These are phyloP conservation scores for Zalerion maritima DNA, from an alignment of 495 filamentous ascomycete species.

Conservation along the genomic window DNA sequence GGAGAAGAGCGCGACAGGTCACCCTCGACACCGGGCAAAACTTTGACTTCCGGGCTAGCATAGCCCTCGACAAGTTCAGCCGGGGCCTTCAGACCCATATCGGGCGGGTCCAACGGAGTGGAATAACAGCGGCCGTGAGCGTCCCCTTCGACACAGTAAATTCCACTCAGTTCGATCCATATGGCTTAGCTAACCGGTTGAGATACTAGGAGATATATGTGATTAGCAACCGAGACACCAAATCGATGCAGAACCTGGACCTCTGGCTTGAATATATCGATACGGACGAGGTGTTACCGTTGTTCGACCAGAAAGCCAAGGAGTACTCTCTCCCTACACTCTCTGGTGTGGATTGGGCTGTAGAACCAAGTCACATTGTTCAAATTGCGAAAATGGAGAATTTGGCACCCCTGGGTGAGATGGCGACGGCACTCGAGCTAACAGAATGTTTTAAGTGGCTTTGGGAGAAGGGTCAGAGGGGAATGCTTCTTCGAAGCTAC, in stretches of 20 bases:
- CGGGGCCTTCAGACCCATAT: slow-evolving; percentile 23
- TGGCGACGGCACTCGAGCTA: slow-evolving; percentile 10
- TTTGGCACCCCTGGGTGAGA: slow-evolving; percentile 11
- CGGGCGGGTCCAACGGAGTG: slow-evolving; percentile 26
- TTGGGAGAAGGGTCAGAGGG: slow-evolving; percentile 13
- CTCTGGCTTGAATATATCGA: slow-evolving; percentile 33
- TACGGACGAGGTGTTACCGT: slow-evolving; percentile 25
- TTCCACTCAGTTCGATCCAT: slow-evolving; percentile 2
- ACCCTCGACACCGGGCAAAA: slow-evolving; percentile 26
- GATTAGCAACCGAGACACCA: slow-evolving; percentile 35
- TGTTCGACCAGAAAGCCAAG: slow-evolving; percentile 25
- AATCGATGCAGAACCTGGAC: slow-evolving; percentile 31
- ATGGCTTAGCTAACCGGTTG: slow-evolving; percentile 1
- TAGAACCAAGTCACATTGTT: slow-evolving; percentile 12
- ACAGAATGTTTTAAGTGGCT: slow-evolving; percentile 17
- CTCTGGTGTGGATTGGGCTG: slow-evolving; percentile 16
- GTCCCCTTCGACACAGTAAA: too few species aligned
- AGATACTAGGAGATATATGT: slow-evolving; percentile 31
- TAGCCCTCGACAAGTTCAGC: slow-evolving; percentile 34
- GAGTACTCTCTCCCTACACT: slow-evolving; percentile 26
- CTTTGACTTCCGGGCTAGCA: slow-evolving; percentile 25
- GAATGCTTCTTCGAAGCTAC: slow-evolving; percentile 12
- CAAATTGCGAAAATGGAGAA: slow-evolving; percentile 17
- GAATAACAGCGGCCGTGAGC: slow-evolving; percentile 26
- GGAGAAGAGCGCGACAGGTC: slow-evolving; percentile 18